These are phyloP conservation scores for Zizania palustris DNA, from an alignment of 202 grass and related monocot species.

Conservation along the genomic window DNA sequence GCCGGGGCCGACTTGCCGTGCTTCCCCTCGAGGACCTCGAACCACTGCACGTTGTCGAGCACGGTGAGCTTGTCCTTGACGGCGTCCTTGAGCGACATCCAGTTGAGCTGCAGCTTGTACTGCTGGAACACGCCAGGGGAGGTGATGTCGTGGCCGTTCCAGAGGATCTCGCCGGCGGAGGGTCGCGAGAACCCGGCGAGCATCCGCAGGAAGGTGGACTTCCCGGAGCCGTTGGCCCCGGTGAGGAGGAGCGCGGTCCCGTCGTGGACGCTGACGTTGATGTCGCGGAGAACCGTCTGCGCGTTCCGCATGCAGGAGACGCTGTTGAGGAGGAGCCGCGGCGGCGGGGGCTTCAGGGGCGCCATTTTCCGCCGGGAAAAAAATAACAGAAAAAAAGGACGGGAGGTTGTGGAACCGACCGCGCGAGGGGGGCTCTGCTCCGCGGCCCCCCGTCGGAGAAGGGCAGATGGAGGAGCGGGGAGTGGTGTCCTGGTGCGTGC, in stretches of 20 bases:
- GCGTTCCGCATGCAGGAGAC: constrained; percentile 97
- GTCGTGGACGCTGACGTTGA: constrained; percentile 86
- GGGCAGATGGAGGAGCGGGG: no score
- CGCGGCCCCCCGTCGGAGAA: no score
- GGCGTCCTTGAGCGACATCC: constrained; percentile 87
- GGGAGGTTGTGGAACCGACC: no score
- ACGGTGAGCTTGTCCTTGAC: constrained; percentile 87
- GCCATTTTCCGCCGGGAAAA: constrained; percentile 44
- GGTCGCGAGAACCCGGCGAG: constrained; percentile 85
- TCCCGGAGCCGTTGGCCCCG: constrained; percentile 89
- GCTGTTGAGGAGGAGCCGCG: constrained; percentile 76
- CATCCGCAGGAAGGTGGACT: constrained; percentile 91
- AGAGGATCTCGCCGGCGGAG: constrained; percentile 80
- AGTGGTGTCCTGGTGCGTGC: no score
- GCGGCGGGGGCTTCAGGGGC: constrained; percentile 50
- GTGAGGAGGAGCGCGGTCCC: constrained; percentile 82
- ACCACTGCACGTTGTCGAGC: constrained; percentile 96
- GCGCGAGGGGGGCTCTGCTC: no score
- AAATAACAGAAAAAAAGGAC: no score
- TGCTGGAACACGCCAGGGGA: constrained; percentile 87
- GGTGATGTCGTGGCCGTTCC: constrained; percentile 87
- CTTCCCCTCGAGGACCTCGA: constrained; percentile 93
- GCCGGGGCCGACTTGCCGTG: constrained; percentile 56
- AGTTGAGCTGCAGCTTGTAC: constrained; percentile 95
- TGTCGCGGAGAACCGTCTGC: constrained; percentile 80